Percentiles rank a stretch among this genome's conserved stretches.
These are phyloP conservation scores for Dictyostelium purpureum DNA, from an alignment of 78 protist genomes.

Conservation along the genomic window DNA sequence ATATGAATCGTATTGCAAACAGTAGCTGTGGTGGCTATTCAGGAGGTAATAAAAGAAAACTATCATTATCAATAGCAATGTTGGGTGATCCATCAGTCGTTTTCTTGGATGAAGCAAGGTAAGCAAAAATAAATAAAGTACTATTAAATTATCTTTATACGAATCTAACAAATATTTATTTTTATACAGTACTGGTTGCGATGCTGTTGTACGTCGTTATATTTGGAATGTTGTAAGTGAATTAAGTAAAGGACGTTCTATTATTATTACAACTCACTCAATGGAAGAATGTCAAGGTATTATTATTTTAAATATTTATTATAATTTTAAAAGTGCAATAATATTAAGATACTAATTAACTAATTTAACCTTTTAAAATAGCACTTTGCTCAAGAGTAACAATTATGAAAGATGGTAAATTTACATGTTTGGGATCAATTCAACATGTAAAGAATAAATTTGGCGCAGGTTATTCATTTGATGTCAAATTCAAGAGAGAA, in stretches of 20 bases:
- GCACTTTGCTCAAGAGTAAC: slow-evolving; percentile 80
- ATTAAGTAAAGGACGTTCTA: slow-evolving; percentile 13
- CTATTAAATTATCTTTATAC: no score
- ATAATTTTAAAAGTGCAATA: no score
- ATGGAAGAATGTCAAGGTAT: slow-evolving; percentile 88
- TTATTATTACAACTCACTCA: slow-evolving; percentile 88
- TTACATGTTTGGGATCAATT: slow-evolving; percentile 73
- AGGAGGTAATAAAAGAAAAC: slow-evolving; percentile 93
- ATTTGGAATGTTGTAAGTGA: slow-evolving; percentile 82
- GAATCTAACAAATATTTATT: no score
- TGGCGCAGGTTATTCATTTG: slow-evolving; percentile 53
- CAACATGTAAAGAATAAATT: slow-evolving; percentile 67
- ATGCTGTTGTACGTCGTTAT: slow-evolving; percentile 77
- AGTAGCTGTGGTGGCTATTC: not conserved
- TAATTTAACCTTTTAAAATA: no score
- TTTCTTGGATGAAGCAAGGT: slow-evolving; percentile 84
- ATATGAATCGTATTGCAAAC: slow-evolving; percentile 11
- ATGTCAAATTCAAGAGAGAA: slow-evolving; percentile 41
- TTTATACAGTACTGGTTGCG: slow-evolving; percentile 84
- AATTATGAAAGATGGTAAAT: slow-evolving; percentile 91
- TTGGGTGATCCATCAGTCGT: slow-evolving; percentile 86
- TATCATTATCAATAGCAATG: slow-evolving; percentile 87
- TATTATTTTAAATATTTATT: no score
- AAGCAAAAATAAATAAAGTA: no score
- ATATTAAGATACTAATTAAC: no score